Evolutionary conservation across 805 yeast genomes (phyloP).

Genomic region (Metschnikowia reukaufii): DNA sequence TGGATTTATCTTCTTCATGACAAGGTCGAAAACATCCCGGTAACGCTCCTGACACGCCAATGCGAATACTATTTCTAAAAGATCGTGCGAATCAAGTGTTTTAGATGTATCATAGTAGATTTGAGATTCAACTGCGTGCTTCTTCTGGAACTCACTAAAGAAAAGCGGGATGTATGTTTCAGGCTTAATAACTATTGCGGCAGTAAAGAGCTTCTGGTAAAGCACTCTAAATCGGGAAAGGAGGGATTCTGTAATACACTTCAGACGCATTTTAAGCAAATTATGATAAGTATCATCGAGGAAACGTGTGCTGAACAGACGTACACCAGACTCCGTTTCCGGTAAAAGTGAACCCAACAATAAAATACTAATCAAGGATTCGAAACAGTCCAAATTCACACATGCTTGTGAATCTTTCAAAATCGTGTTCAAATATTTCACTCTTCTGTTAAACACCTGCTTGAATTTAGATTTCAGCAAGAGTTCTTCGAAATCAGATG

Average conservation of each 20-base stretch:
- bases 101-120: conserved; percentile 2
- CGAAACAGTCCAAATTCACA: conserved; percentile 33
- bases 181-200: conserved; percentile 38
- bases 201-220: conserved; percentile 27
- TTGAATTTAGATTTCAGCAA: conserved; percentile 30
- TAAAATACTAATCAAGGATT: conserved; percentile 35
- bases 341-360: conserved; percentile 37
- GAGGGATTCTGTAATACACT: conserved; percentile 8
- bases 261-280: conserved; percentile 19
- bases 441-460: conserved; percentile 36
- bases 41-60: conserved; percentile 29
- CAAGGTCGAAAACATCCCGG: conserved; percentile 18
- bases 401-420: conserved; percentile 30
- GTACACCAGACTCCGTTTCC: conserved; percentile 19
- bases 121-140: background rate
- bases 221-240: conserved; percentile 7
- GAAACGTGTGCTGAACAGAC: conserved; percentile 29
- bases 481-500: conserved; percentile 37
- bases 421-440: conserved; percentile 30
- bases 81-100: conserved; percentile 14
- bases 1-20: conserved; percentile 27
- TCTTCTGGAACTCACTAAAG: conserved; percentile 23
- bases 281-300: conserved; percentile 33
- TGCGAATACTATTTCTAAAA: conserved; percentile 32
- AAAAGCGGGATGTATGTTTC: conserved; percentile 29